Evolutionary conservation across 2,329 filamentous ascomycete genomes (phyloP), one percentile per base, ranked within the genome.

Genomic region (Aureobasidium sp.): DNA sequence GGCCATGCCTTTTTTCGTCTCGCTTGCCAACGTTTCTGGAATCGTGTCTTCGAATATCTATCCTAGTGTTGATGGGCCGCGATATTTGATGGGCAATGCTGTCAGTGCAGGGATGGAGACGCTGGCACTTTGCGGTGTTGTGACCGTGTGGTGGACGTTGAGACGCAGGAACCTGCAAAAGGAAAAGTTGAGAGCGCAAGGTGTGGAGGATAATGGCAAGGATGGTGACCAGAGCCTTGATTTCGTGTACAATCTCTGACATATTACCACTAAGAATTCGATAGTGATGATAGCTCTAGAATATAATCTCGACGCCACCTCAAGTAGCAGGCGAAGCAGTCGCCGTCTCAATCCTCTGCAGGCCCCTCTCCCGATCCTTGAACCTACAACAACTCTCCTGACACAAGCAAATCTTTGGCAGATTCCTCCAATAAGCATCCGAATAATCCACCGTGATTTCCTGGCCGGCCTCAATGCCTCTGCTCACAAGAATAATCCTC

Each of bases 371-470:
- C 34, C 42, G 37, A 25, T 61, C 34, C 39, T 61, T 61, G 20
- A 61, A 82, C 62, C 79, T 72, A 67, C 82, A 84, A 61, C 79
- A 80, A 14, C 72, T 68, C 70, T 82, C 80, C 5, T 80, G 80
- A 66, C 82, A 84, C 0, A 83, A 71, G 68, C 81, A 84, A 12
- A 72, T 74, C 69, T 84, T 84, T 65, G 83, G 77, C 52, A 84
- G 67, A 31, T 81, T 77, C 52, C 76, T 75, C 82, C 82, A 84
- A 67, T 85, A 85, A 62, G 78, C 78, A 67, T 82, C 78, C 14
- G 80, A 82, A 66, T 85, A 84, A 64, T 85, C 82, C 6, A 84
- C 80, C 12, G 82, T 84, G 56, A 85, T 76, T 69, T 85, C 82
- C 7, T 73, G 72, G 0, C 80, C 81, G 3, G 81, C 78, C 37